Evolutionary conservation across 345 rosid species (phyloP).

Genomic region (Angophora floribunda): DNA sequence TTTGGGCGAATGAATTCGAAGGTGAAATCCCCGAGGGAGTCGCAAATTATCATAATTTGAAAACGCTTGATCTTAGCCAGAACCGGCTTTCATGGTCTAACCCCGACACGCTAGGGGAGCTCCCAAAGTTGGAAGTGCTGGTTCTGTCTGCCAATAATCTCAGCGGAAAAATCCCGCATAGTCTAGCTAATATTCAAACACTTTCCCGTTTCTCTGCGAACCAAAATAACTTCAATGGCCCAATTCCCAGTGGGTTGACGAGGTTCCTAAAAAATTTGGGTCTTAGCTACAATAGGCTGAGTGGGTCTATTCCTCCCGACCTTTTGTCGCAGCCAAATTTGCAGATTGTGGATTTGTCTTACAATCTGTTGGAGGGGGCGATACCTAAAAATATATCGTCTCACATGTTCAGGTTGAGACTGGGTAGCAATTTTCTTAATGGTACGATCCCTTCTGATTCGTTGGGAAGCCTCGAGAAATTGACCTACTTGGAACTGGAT

Average conservation of each 20-base stretch:
- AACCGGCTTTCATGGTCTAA: conserved; percentile 36
- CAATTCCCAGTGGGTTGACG: conserved; percentile 46
- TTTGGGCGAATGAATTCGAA: conserved; percentile 20
- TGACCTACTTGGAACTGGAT: conserved; percentile 65
- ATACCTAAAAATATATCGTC: conserved; percentile 33
- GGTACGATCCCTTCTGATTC: conserved; percentile 24
- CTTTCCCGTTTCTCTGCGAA: conserved; percentile 55
- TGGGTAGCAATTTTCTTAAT: conserved; percentile 44
- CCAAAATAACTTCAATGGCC: conserved; percentile 30
- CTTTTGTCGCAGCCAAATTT: conserved; percentile 26
- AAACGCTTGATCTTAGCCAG: conserved; percentile 35
- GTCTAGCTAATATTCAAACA: conserved; percentile 25
- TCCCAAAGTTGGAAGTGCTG: conserved; percentile 31
- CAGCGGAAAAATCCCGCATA: conserved; percentile 33
- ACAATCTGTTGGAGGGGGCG: conserved; percentile 28
- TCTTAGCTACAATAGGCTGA: conserved; percentile 47
- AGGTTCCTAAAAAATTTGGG: conserved; percentile 29
- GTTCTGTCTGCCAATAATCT: conserved; percentile 42
- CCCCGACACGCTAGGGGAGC: conserved; percentile 39
- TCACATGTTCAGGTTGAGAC: conserved; percentile 51
- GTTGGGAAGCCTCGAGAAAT: conserved; percentile 6
- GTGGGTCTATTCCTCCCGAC: conserved; percentile 35
- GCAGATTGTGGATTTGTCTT: conserved; percentile 44
- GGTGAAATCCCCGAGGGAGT: conserved; percentile 43
- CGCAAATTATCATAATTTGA: conserved; percentile 21